phyloP scores from a whole-genome alignment of 768 basidiomycete species.

The Antrodiella citrinella region DNA sequence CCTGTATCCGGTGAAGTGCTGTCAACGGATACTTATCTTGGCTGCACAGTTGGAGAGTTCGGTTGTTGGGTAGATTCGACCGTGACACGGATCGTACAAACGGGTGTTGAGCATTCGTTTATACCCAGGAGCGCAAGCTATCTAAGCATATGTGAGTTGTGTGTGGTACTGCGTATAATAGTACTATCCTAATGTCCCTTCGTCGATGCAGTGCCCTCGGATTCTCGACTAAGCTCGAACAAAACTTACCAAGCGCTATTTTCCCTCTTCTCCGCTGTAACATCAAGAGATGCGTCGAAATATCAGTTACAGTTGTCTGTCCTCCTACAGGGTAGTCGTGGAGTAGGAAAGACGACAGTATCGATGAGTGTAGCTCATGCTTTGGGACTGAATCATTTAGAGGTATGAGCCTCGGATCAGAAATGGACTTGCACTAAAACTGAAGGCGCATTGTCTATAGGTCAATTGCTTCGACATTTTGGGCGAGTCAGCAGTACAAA shows the following conservation, averaged over 20 bases:
- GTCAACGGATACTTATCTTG: conserved; percentile 40
- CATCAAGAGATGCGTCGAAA: conserved; percentile 45
- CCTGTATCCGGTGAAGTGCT: conserved; percentile 26
- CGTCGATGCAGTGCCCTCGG: neutral
- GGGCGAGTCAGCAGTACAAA: conserved; percentile 69
- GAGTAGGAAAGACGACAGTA: conserved; percentile 72
- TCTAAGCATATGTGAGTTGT: conserved; percentile 39
- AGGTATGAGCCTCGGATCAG: conserved; percentile 45
- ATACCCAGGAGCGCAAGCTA: conserved; percentile 47
- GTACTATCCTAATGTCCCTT: too few species aligned
- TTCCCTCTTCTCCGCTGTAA: conserved; percentile 51
- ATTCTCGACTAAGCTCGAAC: conserved; percentile 3
- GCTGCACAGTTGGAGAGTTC: conserved; percentile 55
- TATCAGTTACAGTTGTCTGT: conserved; percentile 64
- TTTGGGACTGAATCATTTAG: conserved; percentile 72
- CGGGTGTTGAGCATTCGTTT: conserved; percentile 63
- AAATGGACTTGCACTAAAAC: neutral
- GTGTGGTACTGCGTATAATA: neutral
- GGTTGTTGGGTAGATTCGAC: conserved; percentile 80
- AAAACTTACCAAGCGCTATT: conserved; percentile 41
- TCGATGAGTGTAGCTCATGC: conserved; percentile 46
- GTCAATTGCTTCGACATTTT: conserved; percentile 80
- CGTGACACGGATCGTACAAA: conserved; percentile 69
- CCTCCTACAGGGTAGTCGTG: conserved; percentile 71
- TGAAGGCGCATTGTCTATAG: conserved; percentile 29